Conservation (phyloP, 2,329 filamentous ascomycete species). For the Paecilomyces sp. region DNA sequence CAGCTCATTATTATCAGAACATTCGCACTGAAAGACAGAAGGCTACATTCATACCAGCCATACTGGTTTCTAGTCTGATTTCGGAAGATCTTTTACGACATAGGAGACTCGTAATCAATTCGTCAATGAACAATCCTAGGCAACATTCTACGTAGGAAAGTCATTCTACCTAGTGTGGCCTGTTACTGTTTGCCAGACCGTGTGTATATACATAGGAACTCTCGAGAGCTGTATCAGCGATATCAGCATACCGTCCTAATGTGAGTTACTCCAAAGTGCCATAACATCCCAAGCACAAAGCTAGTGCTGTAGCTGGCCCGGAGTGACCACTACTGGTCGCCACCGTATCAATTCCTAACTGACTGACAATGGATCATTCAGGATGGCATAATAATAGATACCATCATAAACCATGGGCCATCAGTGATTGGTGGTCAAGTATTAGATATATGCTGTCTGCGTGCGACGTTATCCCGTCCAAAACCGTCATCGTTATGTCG, state of each 20-base stretch:
- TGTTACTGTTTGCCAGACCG: background rate
- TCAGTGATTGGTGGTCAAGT: background rate
- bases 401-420: background rate
- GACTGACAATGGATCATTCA: background rate
- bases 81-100: background rate
- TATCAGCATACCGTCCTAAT: background rate
- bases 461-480: background rate
- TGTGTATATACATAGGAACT: background rate
- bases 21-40: background rate
- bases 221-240: background rate
- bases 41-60: background rate
- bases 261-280: background rate
- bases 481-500: background rate
- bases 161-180: background rate
- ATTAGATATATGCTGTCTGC: background rate
- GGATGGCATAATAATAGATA: background rate
- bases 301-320: background rate
- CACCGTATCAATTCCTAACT: background rate
- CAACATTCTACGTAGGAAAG: background rate
- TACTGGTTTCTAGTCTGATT: background rate
- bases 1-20: background rate
- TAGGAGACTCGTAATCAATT: background rate
- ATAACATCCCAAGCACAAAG: background rate
- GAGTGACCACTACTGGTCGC: background rate
- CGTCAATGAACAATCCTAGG: background rate